phyloP scores from a whole-genome alignment of 805 yeast species.

The Komagataella kurtzmanii region DNA sequence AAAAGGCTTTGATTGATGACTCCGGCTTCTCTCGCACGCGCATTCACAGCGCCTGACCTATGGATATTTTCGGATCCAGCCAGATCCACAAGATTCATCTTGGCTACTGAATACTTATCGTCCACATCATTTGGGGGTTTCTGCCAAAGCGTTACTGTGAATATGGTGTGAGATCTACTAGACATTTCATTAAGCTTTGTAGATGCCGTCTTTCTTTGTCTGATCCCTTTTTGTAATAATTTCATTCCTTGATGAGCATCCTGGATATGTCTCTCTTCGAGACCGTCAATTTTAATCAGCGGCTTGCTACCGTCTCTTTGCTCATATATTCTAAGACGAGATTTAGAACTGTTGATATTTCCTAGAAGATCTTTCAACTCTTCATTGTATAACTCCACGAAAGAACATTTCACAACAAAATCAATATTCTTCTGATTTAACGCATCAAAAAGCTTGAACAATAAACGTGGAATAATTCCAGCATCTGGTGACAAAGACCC shows the following conservation, averaged over 20 bases:
- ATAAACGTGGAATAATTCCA: conserved; percentile 39
- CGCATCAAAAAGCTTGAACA: conserved; percentile 24
- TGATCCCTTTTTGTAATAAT: conserved; percentile 42
- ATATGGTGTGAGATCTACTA: conserved; percentile 68
- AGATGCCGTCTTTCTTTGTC: conserved; percentile 50
- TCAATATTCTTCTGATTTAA: conserved; percentile 1
- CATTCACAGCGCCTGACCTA: conserved; percentile 77
- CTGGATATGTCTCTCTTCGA: conserved; percentile 46
- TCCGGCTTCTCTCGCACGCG: conserved; percentile 88
- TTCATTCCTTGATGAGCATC: conserved; percentile 43
- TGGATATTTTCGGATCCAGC: conserved; percentile 91
- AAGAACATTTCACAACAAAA: conserved; percentile 32
- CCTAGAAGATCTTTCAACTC: conserved; percentile 26
- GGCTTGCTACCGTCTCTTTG: conserved; percentile 7
- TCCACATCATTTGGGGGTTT: conserved; percentile 22
- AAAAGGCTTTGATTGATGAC: conserved; percentile 80
- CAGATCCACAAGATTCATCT: conserved; percentile 67
- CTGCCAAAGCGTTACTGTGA: conserved; percentile 46
- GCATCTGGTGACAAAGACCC: conserved; percentile 12
- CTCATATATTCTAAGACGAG: conserved; percentile 26
- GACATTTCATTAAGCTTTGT: conserved; percentile 66
- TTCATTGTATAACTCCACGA: conserved; percentile 38
- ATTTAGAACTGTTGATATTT: conserved; percentile 16
- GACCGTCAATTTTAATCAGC: conserved; percentile 42
- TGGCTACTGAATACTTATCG: conserved; percentile 15